Percentiles rank a stretch among this genome's conserved stretches.
Evolutionary conservation across 257 asterid species (phyloP).

Genomic region (Forsythia suspensa): DNA sequence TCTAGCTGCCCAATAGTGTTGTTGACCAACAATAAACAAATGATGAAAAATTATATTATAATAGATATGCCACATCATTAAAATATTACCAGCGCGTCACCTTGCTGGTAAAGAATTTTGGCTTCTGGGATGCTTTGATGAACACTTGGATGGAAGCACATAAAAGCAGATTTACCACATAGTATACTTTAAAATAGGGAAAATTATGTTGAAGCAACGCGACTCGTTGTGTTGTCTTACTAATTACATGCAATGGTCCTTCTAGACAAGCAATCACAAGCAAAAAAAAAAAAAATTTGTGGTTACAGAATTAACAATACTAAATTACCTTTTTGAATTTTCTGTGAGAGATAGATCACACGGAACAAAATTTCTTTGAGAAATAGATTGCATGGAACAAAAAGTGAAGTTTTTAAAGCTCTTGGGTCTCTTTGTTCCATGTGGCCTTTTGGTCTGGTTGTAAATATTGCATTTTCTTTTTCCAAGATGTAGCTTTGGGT

Average conservation of each 20-base stretch:
- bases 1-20: background rate
- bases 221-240: background rate
- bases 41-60: background rate
- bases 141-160: too few relatives aligned
- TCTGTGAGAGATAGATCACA: background rate
- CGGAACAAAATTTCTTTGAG: background rate
- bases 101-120: background rate
- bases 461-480: too few relatives aligned
- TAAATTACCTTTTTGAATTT: background rate
- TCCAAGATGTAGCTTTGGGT: background rate
- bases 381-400: background rate
- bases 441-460: background rate
- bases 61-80: background rate
- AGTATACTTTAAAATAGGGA: too few relatives aligned
- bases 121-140: too few relatives aligned
- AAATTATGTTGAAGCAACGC: too few relatives aligned
- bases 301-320: background rate
- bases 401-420: background rate
- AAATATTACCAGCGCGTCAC: background rate
- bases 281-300: too few relatives aligned
- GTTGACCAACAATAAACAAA: background rate
- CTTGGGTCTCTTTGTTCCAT: background rate
- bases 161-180: too few relatives aligned
- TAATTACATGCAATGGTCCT: background rate
- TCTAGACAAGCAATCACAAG: background rate